phyloP scores from a whole-genome alignment of 352 stramenopile genomes.

The Chrysophaeum taylorii region DNA sequence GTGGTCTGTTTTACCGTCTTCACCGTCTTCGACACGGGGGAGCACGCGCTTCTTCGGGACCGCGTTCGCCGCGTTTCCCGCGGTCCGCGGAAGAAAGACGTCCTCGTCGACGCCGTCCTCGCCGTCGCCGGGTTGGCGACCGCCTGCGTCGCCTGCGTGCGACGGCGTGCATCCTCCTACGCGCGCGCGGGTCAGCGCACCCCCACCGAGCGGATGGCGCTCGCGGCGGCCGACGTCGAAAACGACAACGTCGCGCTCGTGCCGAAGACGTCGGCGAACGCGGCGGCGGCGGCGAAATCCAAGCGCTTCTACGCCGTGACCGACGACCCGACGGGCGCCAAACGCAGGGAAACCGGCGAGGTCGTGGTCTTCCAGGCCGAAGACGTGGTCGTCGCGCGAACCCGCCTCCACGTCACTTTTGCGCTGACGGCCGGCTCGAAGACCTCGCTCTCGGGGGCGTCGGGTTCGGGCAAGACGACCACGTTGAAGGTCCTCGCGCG shows the following conservation, averaged over 20 bases:
- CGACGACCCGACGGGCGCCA: too few relatives aligned
- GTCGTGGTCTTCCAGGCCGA: neutral
- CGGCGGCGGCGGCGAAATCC: too few relatives aligned
- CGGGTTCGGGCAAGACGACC: constrained; percentile 19
- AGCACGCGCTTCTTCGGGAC: neutral
- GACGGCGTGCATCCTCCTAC: too few relatives aligned
- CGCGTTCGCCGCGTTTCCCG: neutral
- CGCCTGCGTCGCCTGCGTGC: too few relatives aligned
- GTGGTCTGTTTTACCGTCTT: neutral
- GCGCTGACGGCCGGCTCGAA: neutral
- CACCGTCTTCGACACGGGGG: neutral
- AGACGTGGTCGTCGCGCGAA: neutral
- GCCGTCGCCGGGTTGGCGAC: too few relatives aligned
- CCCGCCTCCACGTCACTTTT: neutral
- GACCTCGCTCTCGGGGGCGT: constrained; percentile 13
- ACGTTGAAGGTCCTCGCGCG: constrained; percentile 15
- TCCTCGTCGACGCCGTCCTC: neutral
- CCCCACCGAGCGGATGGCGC: too few relatives aligned
- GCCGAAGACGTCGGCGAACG: too few relatives aligned
- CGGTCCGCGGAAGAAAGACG: neutral
- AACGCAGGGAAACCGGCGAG: neutral
- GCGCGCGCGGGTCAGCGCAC: too few relatives aligned
- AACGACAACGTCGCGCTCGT: neutral
- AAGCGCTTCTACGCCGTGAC: too few relatives aligned
- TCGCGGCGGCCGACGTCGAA: neutral